These are phyloP conservation scores for Jimgerdemannia flammicorona DNA, from an alignment of 192 early-diverging fungal species.

Conservation along the genomic window DNA sequence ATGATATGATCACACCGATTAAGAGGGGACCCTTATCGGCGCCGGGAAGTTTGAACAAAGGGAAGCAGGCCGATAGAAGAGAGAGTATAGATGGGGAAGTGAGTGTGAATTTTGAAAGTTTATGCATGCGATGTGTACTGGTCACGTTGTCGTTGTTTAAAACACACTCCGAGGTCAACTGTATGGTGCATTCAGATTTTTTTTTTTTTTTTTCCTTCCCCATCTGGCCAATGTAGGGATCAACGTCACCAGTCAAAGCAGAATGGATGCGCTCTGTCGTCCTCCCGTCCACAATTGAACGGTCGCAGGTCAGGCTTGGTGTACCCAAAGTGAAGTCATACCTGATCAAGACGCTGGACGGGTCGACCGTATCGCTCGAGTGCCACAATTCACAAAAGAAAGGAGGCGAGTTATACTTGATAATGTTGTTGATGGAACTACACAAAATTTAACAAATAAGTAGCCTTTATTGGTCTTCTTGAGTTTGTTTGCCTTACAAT, in stretches of 20 bases:
- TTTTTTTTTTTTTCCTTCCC: too few species aligned
- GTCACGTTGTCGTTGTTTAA: too few species aligned
- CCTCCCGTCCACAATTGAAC: slow-evolving; percentile 32
- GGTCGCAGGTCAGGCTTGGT: slow-evolving; percentile 43
- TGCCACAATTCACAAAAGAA: slow-evolving; percentile 26
- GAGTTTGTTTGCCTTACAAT: too few species aligned
- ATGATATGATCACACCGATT: slow-evolving; percentile 4
- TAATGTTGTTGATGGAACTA: too few species aligned
- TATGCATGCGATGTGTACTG: background rate
- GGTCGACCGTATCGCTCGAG: slow-evolving; percentile 20
- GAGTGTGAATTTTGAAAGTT: slow-evolving; percentile 5
- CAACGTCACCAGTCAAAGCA: slow-evolving; percentile 10
- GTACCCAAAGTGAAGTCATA: slow-evolving; percentile 40
- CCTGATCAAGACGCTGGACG: slow-evolving; percentile 16
- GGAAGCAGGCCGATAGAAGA: background rate
- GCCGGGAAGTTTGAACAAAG: background rate
- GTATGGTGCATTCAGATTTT: too few species aligned
- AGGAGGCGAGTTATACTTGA: background rate
- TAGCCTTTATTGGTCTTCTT: too few species aligned
- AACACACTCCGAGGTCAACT: too few species aligned
- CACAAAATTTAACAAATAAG: too few species aligned
- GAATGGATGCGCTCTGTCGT: slow-evolving; percentile 32
- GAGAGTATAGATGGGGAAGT: background rate
- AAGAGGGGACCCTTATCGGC: background rate
- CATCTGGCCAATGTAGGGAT: background rate